Conservation (phyloP, 768 basidiomycete genomes). For the Coprinopsis marcescibilis region DNA sequence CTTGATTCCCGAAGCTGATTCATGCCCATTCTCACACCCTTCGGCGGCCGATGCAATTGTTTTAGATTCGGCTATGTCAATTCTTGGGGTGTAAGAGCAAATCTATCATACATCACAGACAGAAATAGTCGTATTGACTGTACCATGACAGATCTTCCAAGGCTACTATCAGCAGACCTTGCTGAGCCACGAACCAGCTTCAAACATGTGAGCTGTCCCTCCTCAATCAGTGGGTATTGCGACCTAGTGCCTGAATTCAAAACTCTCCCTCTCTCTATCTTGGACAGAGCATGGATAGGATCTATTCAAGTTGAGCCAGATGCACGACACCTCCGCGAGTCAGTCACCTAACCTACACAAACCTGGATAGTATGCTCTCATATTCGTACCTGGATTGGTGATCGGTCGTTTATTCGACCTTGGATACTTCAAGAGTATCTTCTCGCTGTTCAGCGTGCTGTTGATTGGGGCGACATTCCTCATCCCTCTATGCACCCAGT, state of each 20-base stretch:
- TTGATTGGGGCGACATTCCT: constrained; percentile 56
- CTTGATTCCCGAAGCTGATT: neutral
- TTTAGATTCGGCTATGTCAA: constrained; percentile 63
- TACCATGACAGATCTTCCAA: constrained; percentile 57
- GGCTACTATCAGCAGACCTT: constrained; percentile 56
- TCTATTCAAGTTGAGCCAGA: constrained; percentile 50
- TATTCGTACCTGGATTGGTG: constrained; percentile 57
- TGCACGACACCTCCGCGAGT: neutral
- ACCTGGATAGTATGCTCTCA: constrained; percentile 46
- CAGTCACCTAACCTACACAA: neutral
- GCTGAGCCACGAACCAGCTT: constrained; percentile 44
- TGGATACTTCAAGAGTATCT: constrained; percentile 55
- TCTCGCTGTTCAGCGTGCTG: constrained; percentile 40
- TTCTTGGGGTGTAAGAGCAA: constrained; percentile 60
- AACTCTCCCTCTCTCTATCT: too few relatives aligned
- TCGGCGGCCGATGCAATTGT: constrained; percentile 14
- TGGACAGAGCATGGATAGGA: constrained; percentile 75
- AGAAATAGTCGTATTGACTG: neutral
- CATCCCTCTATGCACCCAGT: constrained; percentile 63
- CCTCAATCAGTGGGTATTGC: neutral
- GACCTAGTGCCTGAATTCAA: neutral
- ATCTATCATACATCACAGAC: neutral
- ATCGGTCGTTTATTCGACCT: constrained; percentile 70
- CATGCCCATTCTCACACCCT: neutral
- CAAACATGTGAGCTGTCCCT: constrained; percentile 44